Evolutionary conservation across 768 basidiomycete species (phyloP).

Genomic region (Pleurotus tuber-regium): DNA sequence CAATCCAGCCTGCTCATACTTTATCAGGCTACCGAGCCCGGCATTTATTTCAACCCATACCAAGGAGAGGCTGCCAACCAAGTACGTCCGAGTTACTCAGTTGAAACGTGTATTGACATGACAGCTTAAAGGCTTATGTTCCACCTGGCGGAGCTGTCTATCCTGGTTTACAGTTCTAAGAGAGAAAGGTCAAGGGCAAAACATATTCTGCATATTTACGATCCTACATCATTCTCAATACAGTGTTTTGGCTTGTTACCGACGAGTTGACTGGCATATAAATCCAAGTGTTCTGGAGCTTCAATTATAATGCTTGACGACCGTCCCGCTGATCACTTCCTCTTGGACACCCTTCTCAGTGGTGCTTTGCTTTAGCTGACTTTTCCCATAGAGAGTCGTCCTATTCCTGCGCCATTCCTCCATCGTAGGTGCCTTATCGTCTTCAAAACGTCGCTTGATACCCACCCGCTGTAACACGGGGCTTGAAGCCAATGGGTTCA

Average conservation of each 20-base stretch:
- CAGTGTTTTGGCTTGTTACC: too few relatives aligned
- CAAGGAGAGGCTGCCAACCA: constrained; percentile 33
- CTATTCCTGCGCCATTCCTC: constrained; percentile 38
- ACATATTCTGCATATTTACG: too few relatives aligned
- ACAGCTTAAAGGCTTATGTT: constrained; percentile 20
- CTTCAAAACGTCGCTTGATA: constrained; percentile 28
- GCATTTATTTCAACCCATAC: constrained; percentile 34
- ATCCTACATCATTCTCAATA: too few relatives aligned
- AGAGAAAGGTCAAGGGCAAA: too few relatives aligned
- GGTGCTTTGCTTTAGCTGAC: constrained; percentile 25
- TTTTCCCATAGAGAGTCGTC: constrained; percentile 39
- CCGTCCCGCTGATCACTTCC: constrained; percentile 41
- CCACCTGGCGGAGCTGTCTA: constrained; percentile 33
- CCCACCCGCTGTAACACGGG: constrained; percentile 39
- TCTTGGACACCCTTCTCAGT: constrained; percentile 40
- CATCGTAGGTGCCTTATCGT: constrained; percentile 38
- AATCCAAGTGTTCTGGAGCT: too few relatives aligned
- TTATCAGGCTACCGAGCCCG: constrained; percentile 30
- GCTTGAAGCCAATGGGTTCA: constrained; percentile 39
- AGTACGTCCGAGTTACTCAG: constrained; percentile 17
- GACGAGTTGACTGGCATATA: too few relatives aligned
- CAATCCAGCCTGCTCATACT: background rate
- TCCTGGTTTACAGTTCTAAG: constrained; percentile 20
- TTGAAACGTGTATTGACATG: background rate
- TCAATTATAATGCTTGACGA: constrained; percentile 49